Conservation (phyloP, 148 eudicot species). For the Camellia japonica region DNA sequence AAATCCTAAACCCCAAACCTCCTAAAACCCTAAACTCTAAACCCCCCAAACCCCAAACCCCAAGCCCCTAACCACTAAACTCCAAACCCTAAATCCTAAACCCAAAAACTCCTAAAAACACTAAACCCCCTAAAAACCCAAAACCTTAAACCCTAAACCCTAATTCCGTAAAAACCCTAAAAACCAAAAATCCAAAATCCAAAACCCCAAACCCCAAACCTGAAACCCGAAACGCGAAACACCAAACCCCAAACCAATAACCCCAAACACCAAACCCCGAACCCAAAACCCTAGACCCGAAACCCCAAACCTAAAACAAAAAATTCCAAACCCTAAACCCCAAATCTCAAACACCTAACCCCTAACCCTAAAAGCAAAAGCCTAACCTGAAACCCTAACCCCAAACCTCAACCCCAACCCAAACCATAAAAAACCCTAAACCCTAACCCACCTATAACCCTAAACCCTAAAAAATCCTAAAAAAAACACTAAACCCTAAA, state of each 20-base stretch:
- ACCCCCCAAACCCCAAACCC: background rate
- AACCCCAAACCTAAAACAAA: background rate
- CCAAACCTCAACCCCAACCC: background rate
- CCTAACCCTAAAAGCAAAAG: too few species aligned
- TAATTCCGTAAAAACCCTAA: background rate
- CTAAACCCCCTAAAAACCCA: background rate
- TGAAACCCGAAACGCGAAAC: background rate
- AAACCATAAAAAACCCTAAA: background rate
- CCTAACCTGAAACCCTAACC: too few species aligned
- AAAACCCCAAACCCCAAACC: background rate
- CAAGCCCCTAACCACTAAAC: background rate
- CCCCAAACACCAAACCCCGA: background rate
- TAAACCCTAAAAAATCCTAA: too few species aligned
- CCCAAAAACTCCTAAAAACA: background rate
- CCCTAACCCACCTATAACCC: too few species aligned
- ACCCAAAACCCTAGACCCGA: background rate
- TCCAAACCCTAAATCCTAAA: slow-evolving; percentile 2
- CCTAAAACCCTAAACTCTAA: background rate
- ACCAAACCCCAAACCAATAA: background rate
- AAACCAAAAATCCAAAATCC: background rate
- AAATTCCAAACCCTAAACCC: background rate
- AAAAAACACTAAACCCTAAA: too few species aligned
- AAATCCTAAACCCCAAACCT: background rate
- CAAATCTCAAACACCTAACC: background rate
- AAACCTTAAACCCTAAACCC: slow-evolving; percentile 3